Conservation (phyloP, 2,329 filamentous ascomycete genomes). For the Coccinonectria pachysandricola region DNA sequence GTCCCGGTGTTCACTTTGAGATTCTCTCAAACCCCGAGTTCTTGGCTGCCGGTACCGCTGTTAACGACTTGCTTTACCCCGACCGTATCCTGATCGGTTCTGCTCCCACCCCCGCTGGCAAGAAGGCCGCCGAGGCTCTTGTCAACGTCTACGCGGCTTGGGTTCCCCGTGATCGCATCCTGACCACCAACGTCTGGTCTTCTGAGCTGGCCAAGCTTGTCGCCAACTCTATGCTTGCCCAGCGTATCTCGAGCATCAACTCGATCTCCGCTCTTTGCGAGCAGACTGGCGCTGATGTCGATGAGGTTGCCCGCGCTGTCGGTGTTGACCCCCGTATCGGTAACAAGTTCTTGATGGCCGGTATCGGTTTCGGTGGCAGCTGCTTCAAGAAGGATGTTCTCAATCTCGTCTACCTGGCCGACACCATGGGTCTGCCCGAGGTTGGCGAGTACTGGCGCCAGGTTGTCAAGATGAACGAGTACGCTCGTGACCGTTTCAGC, state of each 20-base stretch:
- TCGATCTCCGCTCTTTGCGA: constrained; percentile 73
- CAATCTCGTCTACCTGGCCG: constrained; percentile 62
- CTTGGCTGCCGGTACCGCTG: constrained; percentile 65
- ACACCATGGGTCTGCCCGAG: constrained; percentile 57
- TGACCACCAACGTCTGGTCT: constrained; percentile 66
- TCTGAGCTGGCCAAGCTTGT: constrained; percentile 72
- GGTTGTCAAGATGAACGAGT: constrained; percentile 68
- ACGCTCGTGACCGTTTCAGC: constrained; percentile 59
- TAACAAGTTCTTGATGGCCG: constrained; percentile 61
- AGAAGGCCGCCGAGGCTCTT: constrained; percentile 51
- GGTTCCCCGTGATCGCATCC: constrained; percentile 56
- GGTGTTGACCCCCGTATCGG: constrained; percentile 65
- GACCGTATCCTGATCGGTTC: constrained; percentile 70
- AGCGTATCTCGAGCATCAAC: constrained; percentile 74
- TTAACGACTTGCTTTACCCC: constrained; percentile 58
- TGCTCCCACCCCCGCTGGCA: constrained; percentile 47
- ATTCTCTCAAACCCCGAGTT: constrained; percentile 77
- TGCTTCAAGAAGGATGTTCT: constrained; percentile 78
- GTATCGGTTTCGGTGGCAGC: constrained; percentile 68
- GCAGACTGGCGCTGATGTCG: constrained; percentile 63
- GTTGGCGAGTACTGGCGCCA: constrained; percentile 67
- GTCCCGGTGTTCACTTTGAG: constrained; percentile 57
- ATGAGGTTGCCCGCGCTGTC: constrained; percentile 57
- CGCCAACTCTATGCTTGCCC: constrained; percentile 70
- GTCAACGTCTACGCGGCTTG: constrained; percentile 59